Percentiles rank a stretch among this genome's conserved stretches.
These are phyloP conservation scores for Cytospora mali DNA, from an alignment of 2,329 filamentous ascomycete species.

Conservation along the genomic window DNA sequence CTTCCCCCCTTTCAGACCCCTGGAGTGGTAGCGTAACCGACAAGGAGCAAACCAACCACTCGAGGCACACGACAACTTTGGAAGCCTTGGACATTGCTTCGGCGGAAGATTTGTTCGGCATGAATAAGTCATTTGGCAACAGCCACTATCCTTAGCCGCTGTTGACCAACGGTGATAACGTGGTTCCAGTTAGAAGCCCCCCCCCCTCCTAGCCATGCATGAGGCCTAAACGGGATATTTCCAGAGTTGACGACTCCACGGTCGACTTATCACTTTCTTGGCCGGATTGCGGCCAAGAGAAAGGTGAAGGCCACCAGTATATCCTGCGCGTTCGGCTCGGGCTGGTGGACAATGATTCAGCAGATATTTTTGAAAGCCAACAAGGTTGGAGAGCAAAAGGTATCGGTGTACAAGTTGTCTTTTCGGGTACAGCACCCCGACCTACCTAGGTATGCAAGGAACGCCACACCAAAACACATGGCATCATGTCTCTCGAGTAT, in stretches of 20 bases:
- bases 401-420: not conserved
- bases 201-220: constrained; percentile 12
- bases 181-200: not conserved
- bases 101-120: constrained; percentile 6
- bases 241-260: not conserved
- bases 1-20: not conserved
- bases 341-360: not conserved
- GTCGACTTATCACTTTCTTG: constrained; percentile 2
- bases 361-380: not conserved
- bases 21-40: not conserved
- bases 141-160: constrained; percentile 5
- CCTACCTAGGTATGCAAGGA: not conserved
- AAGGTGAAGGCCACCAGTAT: not conserved
- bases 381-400: not conserved
- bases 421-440: constrained; percentile 17
- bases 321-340: not conserved
- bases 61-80: no score
- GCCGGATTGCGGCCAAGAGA: not conserved
- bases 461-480: constrained; percentile 2
- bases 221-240: constrained; percentile 1
- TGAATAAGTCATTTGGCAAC: constrained; percentile 3
- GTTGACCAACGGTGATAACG: constrained; percentile 4
- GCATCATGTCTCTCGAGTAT: not conserved
- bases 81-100: not conserved
- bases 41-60: not conserved